A percentile compares a stretch with the other conserved stretches of the same genome.
These are phyloP conservation scores for Fusarium chuoi DNA, from an alignment of 2,329 filamentous ascomycete genomes.

Conservation along the genomic window DNA sequence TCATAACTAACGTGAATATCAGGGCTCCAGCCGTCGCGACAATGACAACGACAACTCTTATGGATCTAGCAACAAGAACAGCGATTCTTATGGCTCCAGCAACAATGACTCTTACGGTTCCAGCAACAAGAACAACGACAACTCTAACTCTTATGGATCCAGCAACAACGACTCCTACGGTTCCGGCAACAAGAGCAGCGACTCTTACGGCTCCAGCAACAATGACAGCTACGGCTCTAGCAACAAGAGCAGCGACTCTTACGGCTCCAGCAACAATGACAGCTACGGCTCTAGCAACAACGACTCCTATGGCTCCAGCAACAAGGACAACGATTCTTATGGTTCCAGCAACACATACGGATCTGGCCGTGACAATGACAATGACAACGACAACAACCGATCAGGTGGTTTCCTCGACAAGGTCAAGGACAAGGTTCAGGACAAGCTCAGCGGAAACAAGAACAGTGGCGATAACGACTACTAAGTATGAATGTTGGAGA, in stretches of 20 bases:
- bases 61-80: constrained; percentile 1
- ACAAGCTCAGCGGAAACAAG: constrained; percentile 57
- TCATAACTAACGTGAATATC: not conserved
- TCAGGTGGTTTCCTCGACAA: constrained; percentile 64
- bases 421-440: constrained; percentile 67
- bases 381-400: constrained; percentile 17
- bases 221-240: not conserved
- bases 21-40: constrained; percentile 25
- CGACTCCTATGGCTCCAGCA: not conserved
- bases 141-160: too few relatives aligned
- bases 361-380: constrained; percentile 1
- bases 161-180: constrained; percentile 1
- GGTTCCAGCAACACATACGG: constrained; percentile 18
- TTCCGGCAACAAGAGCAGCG: not conserved
- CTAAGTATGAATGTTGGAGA: constrained; percentile 3
- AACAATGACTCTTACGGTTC: not conserved
- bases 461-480: constrained; percentile 42
- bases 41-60: constrained; percentile 10
- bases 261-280: not conserved
- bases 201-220: not conserved
- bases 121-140: not conserved
- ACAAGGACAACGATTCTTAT: constrained; percentile 1
- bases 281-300: constrained; percentile 8
- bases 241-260: not conserved
- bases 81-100: not conserved